Base-by-base conservation (phyloP, 345 rosid genomes). In the Syzygium oleosum region DNA sequence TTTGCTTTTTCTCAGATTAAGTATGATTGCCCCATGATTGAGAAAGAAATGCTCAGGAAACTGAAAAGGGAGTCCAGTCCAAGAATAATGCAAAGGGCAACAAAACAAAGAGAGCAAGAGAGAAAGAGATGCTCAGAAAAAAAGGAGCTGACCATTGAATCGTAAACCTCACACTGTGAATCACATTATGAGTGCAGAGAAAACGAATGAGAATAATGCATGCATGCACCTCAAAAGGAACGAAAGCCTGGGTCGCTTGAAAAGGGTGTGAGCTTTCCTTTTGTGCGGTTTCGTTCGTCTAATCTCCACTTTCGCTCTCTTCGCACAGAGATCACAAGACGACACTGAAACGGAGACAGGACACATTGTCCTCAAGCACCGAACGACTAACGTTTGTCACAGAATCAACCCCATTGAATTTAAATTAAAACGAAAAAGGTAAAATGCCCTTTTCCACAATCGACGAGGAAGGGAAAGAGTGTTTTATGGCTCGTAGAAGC, bases 191-290 rank as follows among this genome's bases (percentile, higher is more conserved):
- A 34, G 80, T 65, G 78, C 41, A 65, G 85, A 84, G 85, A 16
- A 51, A 8, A 84, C 21, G 41, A 84, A 51, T 7, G 55, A 51
- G 46, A 84, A 4, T 4, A 53, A 23, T 85, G 63, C 73, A 68
- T 68, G 80, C 80, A 68, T 68, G 98, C 88, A 96, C 94, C 55
- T 98, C 99, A 89, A 94, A 93, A 83, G 96, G 98, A 88, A 95
- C 91, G 94, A 88, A 97, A 5, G 98, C 98, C 98, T 97, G 80
- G 80, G 80, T 34, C 79, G 80, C 41, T 68, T 68, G 80, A 12
- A 38, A 9, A 68, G 23, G 79, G 6, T 34, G 34, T 21, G 79
- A 68, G 79, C 79, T 68, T 68, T 68, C 79, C 46, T 34, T 68
- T 68, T 68, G 46, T 68, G 80, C 80, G 80, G 80, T 68, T 68